Base-by-base conservation (phyloP, 768 basidiomycete species). In the Cystobasidium ongulense region DNA sequence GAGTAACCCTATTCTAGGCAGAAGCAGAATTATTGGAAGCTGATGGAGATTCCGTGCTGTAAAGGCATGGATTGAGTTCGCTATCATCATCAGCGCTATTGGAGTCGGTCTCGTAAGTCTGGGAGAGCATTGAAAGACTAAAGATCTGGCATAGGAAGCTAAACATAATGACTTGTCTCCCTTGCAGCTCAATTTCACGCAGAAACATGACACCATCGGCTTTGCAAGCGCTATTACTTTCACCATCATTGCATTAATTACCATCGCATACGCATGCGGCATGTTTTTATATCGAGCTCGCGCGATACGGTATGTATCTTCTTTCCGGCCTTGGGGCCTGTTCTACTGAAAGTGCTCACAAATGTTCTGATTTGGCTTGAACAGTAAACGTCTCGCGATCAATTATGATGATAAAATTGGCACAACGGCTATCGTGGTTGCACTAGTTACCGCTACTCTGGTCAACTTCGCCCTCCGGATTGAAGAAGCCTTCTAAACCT, bases 31-130 rank as follows among this genome's bases (percentile, higher is more conserved):
- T 43, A 5, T 10, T 27, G 27, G 43, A 61, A 21, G 11, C 11
- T 71, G 39, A 54, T 43, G 25, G 8, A 13, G 18, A 27, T 27
- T 7, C 38, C 23, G 2, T 46, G 10, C 23, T 27, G 31, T 29
- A 25, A 80, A 94, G 90, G 90, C 88, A 86, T 95, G 92, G 92
- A 83, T 93, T 52, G 87, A 91, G 78, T 90, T 88, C 76, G 86
- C 90, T 0, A 90, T 96, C 64, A 87, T 94, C 79, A 88, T 93
- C 75, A 90, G 90, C 41, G 87, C 89, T 15, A 92, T 96, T 76
- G 91, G 93, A 23, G 92, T 93, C 46, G 88, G 90, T 25, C 85
- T 95, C 62, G 85, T 59, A 35, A 59, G 57, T 59, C n/a, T 8
- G 7, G n/a, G 93, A 5, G 5, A 10, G n/a, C 52, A 7, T 54